phyloP scores from a whole-genome alignment of 139 green algal species.

The Closterium sp. region DNA sequence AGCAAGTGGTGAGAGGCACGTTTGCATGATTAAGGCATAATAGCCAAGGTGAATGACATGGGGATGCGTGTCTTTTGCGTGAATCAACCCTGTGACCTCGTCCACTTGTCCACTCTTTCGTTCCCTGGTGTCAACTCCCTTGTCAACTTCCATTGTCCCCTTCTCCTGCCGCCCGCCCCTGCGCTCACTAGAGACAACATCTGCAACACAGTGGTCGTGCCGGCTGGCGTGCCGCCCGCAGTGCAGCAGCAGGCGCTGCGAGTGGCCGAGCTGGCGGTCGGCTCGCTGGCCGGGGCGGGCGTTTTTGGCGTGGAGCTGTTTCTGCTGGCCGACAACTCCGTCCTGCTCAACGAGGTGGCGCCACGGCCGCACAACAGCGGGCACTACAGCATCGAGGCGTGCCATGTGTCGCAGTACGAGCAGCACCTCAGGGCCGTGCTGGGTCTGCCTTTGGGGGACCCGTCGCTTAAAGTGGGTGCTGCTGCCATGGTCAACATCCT shows the following conservation, averaged over 20 bases:
- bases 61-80: no score
- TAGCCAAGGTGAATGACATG: no score
- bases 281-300: constrained; percentile 75
- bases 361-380: constrained; percentile 95
- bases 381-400: constrained; percentile 97
- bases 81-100: no score
- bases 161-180: background rate
- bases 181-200: constrained; percentile 77
- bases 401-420: constrained; percentile 87
- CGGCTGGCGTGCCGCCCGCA: constrained; percentile 65
- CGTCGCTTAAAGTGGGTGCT: constrained; percentile 61
- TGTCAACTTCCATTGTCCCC: constrained; percentile 57
- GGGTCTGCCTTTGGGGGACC: constrained; percentile 92
- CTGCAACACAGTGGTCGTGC: constrained; percentile 84
- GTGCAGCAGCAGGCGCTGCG: constrained; percentile 55
- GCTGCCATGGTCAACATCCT: constrained; percentile 75
- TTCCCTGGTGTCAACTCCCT: no score
- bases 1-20: no score
- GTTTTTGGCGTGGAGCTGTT: constrained; percentile 99
- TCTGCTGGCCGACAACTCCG: constrained; percentile 72
- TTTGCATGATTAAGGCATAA: no score
- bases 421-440: constrained; percentile 92
- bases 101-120: no score
- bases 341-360: constrained; percentile 92
- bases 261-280: constrained; percentile 76